phyloP scores from a whole-genome alignment of 352 stramenopile species.

The Hyaloperonospora arabidopsidis region DNA sequence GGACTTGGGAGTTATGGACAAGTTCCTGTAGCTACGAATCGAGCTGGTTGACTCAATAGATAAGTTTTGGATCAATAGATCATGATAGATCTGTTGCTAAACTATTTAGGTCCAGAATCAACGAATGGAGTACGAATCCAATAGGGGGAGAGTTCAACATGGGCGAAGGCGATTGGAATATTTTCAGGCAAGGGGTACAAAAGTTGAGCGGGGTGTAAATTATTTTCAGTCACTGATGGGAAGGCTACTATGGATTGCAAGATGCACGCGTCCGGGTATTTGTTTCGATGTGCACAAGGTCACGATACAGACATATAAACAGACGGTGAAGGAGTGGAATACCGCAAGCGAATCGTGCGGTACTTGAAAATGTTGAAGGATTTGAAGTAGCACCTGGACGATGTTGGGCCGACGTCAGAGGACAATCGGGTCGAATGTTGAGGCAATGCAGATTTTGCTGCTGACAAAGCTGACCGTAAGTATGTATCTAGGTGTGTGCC shows the following conservation, averaged over 20 bases:
- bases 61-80: slow-evolving; percentile 21
- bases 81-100: slow-evolving; percentile 17
- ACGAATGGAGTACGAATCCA: slow-evolving; percentile 11
- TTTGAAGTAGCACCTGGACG: not conserved
- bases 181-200: slow-evolving; percentile 3
- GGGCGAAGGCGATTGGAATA: slow-evolving; percentile 2
- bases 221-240: slow-evolving; percentile 30
- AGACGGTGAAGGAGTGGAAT: slow-evolving; percentile 3
- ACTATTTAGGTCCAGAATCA: slow-evolving; percentile 11
- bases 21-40: slow-evolving; percentile 26
- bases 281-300: slow-evolving; percentile 20
- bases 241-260: slow-evolving; percentile 24
- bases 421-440: too few species aligned
- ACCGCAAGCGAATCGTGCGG: slow-evolving; percentile 9
- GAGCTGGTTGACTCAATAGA: slow-evolving; percentile 3
- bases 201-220: slow-evolving; percentile 7
- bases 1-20: slow-evolving; percentile 18
- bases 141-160: slow-evolving; percentile 9
- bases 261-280: slow-evolving; percentile 29
- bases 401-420: too few species aligned
- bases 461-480: too few species aligned
- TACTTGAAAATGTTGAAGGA: not conserved
- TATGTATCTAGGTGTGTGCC: not conserved
- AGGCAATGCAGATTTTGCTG: too few species aligned
- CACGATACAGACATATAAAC: slow-evolving; percentile 12